Percentiles rank a stretch among this genome's conserved stretches.
phyloP scores from a whole-genome alignment of 2,329 filamentous ascomycete species.

The Thermothelomyces thermophilus region DNA sequence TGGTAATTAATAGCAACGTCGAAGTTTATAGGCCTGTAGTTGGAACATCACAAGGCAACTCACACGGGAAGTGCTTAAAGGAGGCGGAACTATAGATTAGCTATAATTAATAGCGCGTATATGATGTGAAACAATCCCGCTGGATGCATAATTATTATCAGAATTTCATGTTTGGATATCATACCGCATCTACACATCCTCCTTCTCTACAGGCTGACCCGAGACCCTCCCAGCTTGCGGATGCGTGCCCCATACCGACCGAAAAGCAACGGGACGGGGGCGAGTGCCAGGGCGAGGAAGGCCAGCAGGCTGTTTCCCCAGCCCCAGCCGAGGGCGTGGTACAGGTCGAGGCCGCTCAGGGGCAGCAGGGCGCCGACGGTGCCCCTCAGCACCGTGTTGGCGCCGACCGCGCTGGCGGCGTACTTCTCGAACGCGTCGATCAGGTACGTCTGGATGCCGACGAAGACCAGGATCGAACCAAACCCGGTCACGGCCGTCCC shows the following conservation, averaged over 20 bases:
- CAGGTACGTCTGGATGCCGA: conserved; percentile 29
- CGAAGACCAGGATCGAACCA: conserved; percentile 31
- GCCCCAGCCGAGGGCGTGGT: conserved; percentile 27
- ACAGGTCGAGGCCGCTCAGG: conserved; percentile 36
- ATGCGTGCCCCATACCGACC: neutral
- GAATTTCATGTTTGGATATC: too few species aligned
- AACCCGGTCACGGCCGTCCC: conserved; percentile 21
- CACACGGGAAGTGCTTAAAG: too few species aligned
- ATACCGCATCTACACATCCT: too few species aligned
- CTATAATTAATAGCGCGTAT: too few species aligned
- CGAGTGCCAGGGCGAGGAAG: conserved; percentile 27
- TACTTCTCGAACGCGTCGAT: conserved; percentile 32
- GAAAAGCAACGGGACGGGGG: conserved; percentile 12
- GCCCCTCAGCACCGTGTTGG: conserved; percentile 47
- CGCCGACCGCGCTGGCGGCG: conserved; percentile 44
- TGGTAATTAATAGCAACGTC: too few species aligned
- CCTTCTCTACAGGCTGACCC: neutral
- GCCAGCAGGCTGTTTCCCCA: conserved; percentile 30
- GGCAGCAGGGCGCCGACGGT: conserved; percentile 49
- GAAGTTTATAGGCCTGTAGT: too few species aligned
- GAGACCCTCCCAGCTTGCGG: neutral
- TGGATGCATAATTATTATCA: too few species aligned
- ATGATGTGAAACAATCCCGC: too few species aligned
- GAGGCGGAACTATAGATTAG: too few species aligned
- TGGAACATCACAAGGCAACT: too few species aligned